Evolutionary conservation across 2,329 filamentous ascomycete genomes (phyloP).

Genomic region (Cladophialophora chaetospira): DNA sequence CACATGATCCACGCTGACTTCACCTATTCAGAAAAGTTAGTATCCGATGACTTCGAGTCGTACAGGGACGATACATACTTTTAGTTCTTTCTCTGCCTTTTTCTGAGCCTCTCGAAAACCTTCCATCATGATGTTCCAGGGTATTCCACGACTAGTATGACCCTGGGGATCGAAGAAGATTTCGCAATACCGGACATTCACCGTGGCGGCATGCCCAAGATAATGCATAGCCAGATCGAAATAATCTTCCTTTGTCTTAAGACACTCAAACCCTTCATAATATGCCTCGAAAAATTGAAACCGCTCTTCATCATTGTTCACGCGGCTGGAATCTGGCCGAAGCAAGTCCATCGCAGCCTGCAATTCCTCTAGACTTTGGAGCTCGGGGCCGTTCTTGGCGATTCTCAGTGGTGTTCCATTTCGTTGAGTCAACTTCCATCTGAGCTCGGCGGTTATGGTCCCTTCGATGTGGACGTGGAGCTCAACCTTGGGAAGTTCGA

Average conservation of each 20-base stretch:
- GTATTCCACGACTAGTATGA: slow-evolving; percentile 43
- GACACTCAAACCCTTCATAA: slow-evolving; percentile 38
- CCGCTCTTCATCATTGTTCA: slow-evolving; percentile 17
- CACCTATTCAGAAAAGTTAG: slow-evolving; percentile 33
- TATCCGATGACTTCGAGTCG: background rate
- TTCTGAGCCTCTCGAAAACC: slow-evolving; percentile 41
- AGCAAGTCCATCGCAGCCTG: slow-evolving; percentile 17
- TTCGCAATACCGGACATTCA: slow-evolving; percentile 47
- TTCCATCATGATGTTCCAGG: slow-evolving; percentile 38
- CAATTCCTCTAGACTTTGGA: slow-evolving; percentile 12
- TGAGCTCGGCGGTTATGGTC: slow-evolving; percentile 20
- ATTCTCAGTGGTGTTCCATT: slow-evolving; percentile 19
- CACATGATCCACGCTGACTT: slow-evolving; percentile 44
- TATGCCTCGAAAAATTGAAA: slow-evolving; percentile 40
- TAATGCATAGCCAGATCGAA: slow-evolving; percentile 48
- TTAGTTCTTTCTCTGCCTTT: slow-evolving; percentile 34
- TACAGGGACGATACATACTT: slow-evolving; percentile 34
- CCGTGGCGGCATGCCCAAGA: slow-evolving; percentile 36
- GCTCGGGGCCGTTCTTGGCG: slow-evolving; percentile 6
- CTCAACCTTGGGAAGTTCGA: slow-evolving; percentile 47
- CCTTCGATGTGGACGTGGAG: slow-evolving; percentile 52
- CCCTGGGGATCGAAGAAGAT: slow-evolving; percentile 50
- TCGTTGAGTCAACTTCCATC: slow-evolving; percentile 21
- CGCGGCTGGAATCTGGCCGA: slow-evolving; percentile 13
- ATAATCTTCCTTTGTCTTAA: slow-evolving; percentile 43